These are phyloP conservation scores for Macadamia tetraphylla DNA, from an alignment of 164 flowering plant genomes.

Conservation along the genomic window DNA sequence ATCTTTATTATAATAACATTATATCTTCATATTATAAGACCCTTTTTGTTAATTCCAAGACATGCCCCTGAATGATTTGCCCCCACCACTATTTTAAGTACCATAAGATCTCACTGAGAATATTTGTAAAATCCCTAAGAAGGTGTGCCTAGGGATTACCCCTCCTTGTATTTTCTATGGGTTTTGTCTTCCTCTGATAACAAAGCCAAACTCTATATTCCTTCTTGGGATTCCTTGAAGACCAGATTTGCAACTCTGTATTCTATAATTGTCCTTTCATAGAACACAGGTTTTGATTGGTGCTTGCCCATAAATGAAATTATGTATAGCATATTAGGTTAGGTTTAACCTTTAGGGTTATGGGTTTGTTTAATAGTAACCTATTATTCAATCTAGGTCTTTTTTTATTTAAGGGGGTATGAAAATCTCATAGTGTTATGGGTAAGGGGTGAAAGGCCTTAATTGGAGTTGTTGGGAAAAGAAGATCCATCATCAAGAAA, in stretches of 20 bases:
- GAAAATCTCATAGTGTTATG: not conserved
- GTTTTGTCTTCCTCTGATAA: conserved; percentile 55
- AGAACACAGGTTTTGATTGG: too few species aligned
- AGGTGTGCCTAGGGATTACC: conserved; percentile 25
- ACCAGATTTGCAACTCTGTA: not conserved
- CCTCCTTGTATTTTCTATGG: not conserved
- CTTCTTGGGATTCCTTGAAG: conserved; percentile 61
- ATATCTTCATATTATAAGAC: not conserved
- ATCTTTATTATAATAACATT: conserved; percentile 2
- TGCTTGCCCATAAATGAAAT: too few species aligned
- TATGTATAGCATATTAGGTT: not conserved
- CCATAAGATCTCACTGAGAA: conserved; percentile 28
- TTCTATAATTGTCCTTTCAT: too few species aligned
- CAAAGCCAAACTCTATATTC: conserved; percentile 50
- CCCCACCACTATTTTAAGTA: conserved; percentile 3
- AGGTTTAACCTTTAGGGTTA: not conserved
- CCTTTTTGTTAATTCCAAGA: conserved; percentile 26
- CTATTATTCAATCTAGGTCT: conserved; percentile 10
- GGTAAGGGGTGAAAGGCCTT: conserved; percentile 13
- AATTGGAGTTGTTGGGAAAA: conserved; percentile 18
- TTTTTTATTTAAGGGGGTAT: too few species aligned
- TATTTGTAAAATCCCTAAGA: conserved; percentile 51
- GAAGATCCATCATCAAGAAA: conserved; percentile 16
- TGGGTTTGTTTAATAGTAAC: conserved; percentile 3
- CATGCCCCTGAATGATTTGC: conserved; percentile 20